phyloP scores from a whole-genome alignment of 129 eudicot species.

The Chrysanthemum makinoi region DNA sequence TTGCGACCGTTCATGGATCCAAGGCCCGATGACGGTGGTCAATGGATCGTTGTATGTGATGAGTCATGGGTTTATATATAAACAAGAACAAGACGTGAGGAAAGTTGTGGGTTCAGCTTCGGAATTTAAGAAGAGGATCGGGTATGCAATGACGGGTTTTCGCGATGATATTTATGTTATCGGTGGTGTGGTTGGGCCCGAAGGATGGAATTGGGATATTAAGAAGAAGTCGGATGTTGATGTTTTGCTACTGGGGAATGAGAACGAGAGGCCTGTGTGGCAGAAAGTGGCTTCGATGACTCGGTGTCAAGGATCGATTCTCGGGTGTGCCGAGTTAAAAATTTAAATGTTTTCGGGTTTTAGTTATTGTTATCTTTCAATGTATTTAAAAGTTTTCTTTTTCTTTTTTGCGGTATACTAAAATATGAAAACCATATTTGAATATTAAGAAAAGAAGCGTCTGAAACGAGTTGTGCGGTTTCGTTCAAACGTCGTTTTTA shows the following conservation, averaged over 20 bases:
- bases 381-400: too few relatives aligned
- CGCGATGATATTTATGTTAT: conserved; percentile 73
- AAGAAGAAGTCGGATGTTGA: conserved; percentile 73
- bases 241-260: conserved; percentile 62
- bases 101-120: conserved; percentile 65
- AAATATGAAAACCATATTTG: too few relatives aligned
- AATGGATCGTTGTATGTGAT: conserved; percentile 63
- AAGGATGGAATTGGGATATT: conserved; percentile 72
- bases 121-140: conserved; percentile 70
- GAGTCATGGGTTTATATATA: conserved; percentile 77
- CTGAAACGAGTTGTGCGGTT: too few relatives aligned
- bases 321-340: conserved; percentile 83
- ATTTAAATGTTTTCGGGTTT: conserved; percentile 39
- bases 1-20: conserved; percentile 65
- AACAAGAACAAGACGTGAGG: conserved; percentile 47
- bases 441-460: too few relatives aligned
- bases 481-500: not conserved
- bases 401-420: too few relatives aligned
- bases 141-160: conserved; percentile 70
- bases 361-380: not conserved
- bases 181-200: conserved; percentile 95
- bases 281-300: conserved; percentile 78
- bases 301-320: conserved; percentile 70
- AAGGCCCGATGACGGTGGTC: conserved; percentile 87
- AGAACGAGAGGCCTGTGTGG: conserved; percentile 74